Evolutionary conservation across 305 asterid genomes (phyloP).

Genomic region (Stenogyne calaminthoides): DNA sequence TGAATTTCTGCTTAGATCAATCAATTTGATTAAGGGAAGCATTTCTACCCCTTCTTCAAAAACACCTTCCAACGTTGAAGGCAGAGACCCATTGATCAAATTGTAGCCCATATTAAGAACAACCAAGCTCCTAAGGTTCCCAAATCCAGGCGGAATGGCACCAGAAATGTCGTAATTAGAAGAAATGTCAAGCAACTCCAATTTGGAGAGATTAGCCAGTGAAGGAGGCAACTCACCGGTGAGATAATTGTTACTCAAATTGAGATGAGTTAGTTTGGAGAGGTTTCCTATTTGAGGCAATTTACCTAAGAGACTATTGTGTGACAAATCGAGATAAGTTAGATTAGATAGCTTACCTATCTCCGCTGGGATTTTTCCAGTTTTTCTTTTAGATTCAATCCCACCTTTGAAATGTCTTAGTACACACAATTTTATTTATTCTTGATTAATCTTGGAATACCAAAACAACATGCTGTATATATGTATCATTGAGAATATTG

Average conservation of each 20-base stretch:
- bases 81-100: too few relatives aligned
- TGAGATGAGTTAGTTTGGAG: neutral
- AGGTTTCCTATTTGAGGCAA: neutral
- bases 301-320: too few relatives aligned
- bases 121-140: neutral
- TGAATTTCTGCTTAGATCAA: neutral
- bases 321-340: neutral
- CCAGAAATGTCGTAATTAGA: neutral
- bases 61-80: too few relatives aligned
- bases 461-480: too few relatives aligned
- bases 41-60: neutral
- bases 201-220: neutral
- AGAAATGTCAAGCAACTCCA: neutral
- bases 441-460: too few relatives aligned
- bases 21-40: neutral
- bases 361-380: neutral
- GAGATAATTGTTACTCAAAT: neutral
- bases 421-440: too few relatives aligned
- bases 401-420: too few relatives aligned
- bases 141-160: neutral
- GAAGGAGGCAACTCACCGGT: neutral
- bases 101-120: neutral
- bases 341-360: neutral
- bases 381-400: too few relatives aligned
- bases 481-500: too few relatives aligned